These are phyloP conservation scores for Hyphochytrium catenoides DNA, from an alignment of 352 stramenopile genomes.

Conservation along the genomic window DNA sequence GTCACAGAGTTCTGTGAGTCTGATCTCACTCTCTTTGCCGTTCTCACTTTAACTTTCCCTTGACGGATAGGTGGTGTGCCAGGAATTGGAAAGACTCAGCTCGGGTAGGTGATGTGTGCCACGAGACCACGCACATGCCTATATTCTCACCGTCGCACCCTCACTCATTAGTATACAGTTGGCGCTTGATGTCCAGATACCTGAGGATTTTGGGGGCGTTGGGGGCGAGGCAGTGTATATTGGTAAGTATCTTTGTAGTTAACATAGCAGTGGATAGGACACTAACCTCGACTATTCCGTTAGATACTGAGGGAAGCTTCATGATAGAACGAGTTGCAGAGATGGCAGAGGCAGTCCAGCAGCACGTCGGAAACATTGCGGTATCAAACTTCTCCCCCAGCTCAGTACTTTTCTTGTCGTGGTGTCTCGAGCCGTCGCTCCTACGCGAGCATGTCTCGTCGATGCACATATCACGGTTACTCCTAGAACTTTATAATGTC, in stretches of 20 bases:
- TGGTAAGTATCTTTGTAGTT: slow-evolving; percentile 13
- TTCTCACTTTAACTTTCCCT: too few relatives aligned
- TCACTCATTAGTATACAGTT: slow-evolving; percentile 23
- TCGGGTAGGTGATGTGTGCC: slow-evolving; percentile 16
- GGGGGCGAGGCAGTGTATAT: slow-evolving; percentile 23
- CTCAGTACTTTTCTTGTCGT: slow-evolving; percentile 6
- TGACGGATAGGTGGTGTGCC: slow-evolving; percentile 35
- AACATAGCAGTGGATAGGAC: neutral
- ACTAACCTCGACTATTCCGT: too few relatives aligned
- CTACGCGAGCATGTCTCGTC: slow-evolving; percentile 2
- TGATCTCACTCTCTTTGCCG: too few relatives aligned
- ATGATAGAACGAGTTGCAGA: slow-evolving; percentile 44
- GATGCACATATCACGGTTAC: slow-evolving; percentile 30
- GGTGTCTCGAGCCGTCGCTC: slow-evolving; percentile 1
- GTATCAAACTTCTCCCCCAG: slow-evolving; percentile 4
- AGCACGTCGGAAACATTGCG: slow-evolving; percentile 27
- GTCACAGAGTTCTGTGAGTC: too few relatives aligned
- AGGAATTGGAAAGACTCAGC: slow-evolving; percentile 42
- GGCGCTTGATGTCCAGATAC: slow-evolving; percentile 28
- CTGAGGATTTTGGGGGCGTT: slow-evolving; percentile 3
- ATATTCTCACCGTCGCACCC: neutral
- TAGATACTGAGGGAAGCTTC: slow-evolving; percentile 73
- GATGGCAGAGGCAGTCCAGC: slow-evolving; percentile 50
- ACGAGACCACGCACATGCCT: neutral
- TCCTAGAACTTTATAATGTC: slow-evolving; percentile 39